Conservation (phyloP, 1,284 basidiomycete species). For the Austroboletus novae-zelandiae region DNA sequence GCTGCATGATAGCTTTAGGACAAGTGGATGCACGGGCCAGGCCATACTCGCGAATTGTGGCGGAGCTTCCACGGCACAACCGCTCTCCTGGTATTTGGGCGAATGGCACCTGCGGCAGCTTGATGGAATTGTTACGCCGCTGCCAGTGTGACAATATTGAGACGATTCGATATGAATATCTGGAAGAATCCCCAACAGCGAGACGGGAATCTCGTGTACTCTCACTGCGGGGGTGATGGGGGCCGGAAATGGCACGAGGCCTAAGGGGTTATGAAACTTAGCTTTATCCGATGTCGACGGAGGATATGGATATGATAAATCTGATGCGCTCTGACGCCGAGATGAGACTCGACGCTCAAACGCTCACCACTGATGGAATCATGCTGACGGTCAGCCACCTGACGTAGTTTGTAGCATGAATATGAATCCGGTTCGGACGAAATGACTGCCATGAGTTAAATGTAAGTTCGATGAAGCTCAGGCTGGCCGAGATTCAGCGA, state of each 20-base stretch:
- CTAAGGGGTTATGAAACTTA: constrained; percentile 24
- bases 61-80: neutral
- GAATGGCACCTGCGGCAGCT: constrained; percentile 4
- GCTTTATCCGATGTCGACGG: constrained; percentile 11
- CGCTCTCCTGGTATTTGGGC: constrained; percentile 11
- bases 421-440: constrained; percentile 6
- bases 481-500: constrained; percentile 22
- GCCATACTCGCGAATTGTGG: constrained; percentile 3
- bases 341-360: constrained; percentile 18
- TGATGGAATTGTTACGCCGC: constrained; percentile 9
- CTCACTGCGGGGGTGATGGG: constrained; percentile 26
- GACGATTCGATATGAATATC: constrained; percentile 21
- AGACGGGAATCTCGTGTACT: constrained; percentile 18
- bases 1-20: constrained; percentile 3
- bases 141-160: constrained; percentile 18
- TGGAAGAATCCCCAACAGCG: constrained; percentile 7
- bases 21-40: constrained; percentile 10
- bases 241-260: constrained; percentile 19
- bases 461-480: constrained; percentile 13
- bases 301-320: constrained; percentile 4
- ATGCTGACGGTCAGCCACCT: constrained; percentile 3
- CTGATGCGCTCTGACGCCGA: constrained; percentile 29
- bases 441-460: neutral
- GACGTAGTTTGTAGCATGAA: neutral
- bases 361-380: constrained; percentile 10